A percentile compares a stretch with the other conserved stretches of the same genome.
These are phyloP conservation scores for Leccinum fibrillosum DNA, from an alignment of 768 basidiomycete species.

Conservation along the genomic window DNA sequence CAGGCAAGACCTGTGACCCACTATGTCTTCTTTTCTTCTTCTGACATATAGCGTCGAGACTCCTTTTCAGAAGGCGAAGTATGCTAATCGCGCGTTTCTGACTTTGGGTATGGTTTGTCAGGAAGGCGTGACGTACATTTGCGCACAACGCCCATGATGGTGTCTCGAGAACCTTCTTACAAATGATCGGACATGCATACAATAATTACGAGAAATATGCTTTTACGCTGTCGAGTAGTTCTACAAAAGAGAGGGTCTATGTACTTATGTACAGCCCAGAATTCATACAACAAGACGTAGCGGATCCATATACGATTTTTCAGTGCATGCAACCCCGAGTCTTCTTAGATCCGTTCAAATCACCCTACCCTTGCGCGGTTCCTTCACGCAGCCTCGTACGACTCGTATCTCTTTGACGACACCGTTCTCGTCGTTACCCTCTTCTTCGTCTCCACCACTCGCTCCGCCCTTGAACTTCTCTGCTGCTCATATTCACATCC, in stretches of 20 bases:
- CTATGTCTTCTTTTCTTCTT: too few relatives aligned
- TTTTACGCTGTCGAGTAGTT: not conserved
- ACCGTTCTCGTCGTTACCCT: conserved; percentile 42
- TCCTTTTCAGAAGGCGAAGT: too few relatives aligned
- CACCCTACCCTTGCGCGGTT: not conserved
- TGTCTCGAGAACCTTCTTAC: not conserved
- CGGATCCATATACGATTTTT: not conserved
- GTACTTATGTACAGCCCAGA: not conserved
- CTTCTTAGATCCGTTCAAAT: conserved; percentile 4
- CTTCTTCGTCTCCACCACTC: conserved; percentile 59
- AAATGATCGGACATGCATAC: not conserved
- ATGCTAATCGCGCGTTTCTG: too few relatives aligned
- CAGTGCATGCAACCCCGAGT: not conserved
- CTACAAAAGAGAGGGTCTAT: not conserved
- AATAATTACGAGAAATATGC: not conserved
- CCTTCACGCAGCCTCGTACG: conserved; percentile 1
- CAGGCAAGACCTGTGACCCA: too few relatives aligned
- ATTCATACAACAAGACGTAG: conserved; percentile 1
- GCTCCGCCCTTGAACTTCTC: conserved; percentile 38
- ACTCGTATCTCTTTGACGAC: conserved; percentile 60
- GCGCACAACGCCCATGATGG: not conserved
- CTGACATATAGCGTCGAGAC: too few relatives aligned
- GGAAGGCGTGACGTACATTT: not conserved
- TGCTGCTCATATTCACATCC: not conserved
- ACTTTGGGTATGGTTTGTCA: not conserved